phyloP scores from a whole-genome alignment of 2,329 filamentous ascomycete species.

The Claviceps citrina region DNA sequence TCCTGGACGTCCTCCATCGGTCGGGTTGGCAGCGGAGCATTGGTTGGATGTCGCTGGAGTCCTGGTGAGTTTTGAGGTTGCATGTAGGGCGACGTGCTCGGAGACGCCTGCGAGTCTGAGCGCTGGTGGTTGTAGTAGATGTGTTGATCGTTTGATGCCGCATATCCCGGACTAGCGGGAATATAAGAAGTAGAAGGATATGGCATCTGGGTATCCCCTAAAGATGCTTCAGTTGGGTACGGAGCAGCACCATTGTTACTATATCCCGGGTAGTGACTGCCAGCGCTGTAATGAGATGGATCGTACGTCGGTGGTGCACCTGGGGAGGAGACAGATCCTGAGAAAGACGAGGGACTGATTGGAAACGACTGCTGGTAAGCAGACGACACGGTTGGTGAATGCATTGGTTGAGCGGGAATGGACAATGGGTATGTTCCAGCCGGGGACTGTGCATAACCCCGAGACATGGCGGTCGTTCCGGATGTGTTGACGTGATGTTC shows the following conservation, averaged over 20 bases:
- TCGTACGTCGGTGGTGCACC: conserved; percentile 20
- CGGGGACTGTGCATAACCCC: conserved; percentile 23
- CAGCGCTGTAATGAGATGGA: conserved; percentile 17
- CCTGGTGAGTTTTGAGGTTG: conserved; percentile 28
- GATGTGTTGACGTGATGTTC: conserved; percentile 29
- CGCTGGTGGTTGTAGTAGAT: conserved; percentile 29
- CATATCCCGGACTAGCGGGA: conserved; percentile 35
- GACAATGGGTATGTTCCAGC: conserved; percentile 20
- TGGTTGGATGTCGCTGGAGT: conserved; percentile 42
- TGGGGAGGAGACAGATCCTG: conserved; percentile 10
- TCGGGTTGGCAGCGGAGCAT: conserved; percentile 42
- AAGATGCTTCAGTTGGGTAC: conserved; percentile 14
- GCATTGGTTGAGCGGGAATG: conserved; percentile 8
- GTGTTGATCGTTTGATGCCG: conserved; percentile 29
- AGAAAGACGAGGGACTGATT: conserved; percentile 18
- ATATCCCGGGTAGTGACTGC: conserved; percentile 18
- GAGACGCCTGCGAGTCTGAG: conserved; percentile 35
- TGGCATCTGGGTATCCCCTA: conserved; percentile 22
- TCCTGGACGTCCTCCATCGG: conserved; percentile 31
- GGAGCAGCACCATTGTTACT: conserved; percentile 15
- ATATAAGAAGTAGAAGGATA: conserved; percentile 39
- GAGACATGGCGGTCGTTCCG: conserved; percentile 19
- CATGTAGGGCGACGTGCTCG: conserved; percentile 27
- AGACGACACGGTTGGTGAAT: conserved; percentile 17
- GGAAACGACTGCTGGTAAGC: conserved; percentile 28